Conservation (phyloP, 139 green algal genomes). For the Chlamydomonas applanata region DNA sequence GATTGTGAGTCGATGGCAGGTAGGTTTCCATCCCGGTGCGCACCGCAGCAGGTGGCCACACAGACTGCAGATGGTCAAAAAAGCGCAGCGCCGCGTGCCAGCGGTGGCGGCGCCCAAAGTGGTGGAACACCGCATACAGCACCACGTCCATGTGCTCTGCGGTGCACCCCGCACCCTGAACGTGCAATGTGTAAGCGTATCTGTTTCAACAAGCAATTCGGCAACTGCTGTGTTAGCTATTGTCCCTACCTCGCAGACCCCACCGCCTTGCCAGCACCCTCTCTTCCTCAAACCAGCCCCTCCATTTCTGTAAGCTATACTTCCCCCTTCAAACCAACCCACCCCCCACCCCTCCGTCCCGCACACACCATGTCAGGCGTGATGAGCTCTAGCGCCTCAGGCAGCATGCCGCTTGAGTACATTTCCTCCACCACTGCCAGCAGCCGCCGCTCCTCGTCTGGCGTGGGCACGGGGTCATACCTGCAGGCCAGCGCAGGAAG, state of each 20-base stretch:
- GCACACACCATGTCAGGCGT: slow-evolving; percentile 23
- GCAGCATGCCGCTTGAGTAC: slow-evolving; percentile 36
- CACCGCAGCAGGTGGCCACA: slow-evolving; percentile 13
- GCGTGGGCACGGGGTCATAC: slow-evolving; percentile 26
- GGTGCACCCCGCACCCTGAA: slow-evolving; percentile 19
- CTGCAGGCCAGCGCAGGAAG: not conserved
- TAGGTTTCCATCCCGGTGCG: not conserved
- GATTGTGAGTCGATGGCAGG: no score
- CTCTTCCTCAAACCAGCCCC: no score
- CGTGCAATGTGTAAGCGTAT: no score
- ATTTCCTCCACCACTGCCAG: slow-evolving; percentile 36
- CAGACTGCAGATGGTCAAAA: slow-evolving; percentile 25
- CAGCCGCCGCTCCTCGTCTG: slow-evolving; percentile 32
- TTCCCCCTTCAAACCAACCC: no score
- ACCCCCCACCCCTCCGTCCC: not conserved
- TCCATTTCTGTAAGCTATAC: no score
- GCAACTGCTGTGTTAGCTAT: no score
- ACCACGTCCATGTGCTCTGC: slow-evolving; percentile 55
- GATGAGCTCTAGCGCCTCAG: slow-evolving; percentile 35
- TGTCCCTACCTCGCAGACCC: no score
- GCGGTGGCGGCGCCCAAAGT: slow-evolving; percentile 40
- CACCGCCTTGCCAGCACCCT: no score
- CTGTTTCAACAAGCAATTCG: no score
- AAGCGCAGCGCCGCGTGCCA: slow-evolving; percentile 44
- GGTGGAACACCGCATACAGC: slow-evolving; percentile 42